Evolutionary conservation across 106 monocot species (phyloP).

Genomic region (Agapanthus africanus): DNA sequence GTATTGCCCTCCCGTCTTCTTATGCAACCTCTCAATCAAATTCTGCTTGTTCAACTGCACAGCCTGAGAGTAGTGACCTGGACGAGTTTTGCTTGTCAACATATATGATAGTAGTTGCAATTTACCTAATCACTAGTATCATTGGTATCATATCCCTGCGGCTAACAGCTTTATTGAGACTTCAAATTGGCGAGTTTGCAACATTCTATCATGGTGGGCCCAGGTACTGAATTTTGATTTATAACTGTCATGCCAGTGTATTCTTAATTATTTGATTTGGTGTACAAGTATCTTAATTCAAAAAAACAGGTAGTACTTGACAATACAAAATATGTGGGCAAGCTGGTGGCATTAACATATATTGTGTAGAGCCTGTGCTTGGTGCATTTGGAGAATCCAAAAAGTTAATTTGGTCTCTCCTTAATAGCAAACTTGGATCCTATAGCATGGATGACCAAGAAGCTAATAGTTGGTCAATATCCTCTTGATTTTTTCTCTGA

Average conservation of each 20-base stretch:
- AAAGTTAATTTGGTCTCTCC: too few relatives aligned
- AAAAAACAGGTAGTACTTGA: background rate
- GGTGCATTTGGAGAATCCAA: too few relatives aligned
- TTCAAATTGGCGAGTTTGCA: slow-evolving; percentile 47
- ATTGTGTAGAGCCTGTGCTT: background rate
- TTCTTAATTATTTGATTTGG: background rate
- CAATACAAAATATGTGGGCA: background rate
- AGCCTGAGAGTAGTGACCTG: slow-evolving; percentile 18
- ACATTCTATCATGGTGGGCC: slow-evolving; percentile 54
- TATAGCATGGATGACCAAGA: background rate
- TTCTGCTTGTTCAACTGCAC: slow-evolving; percentile 30
- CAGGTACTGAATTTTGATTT: slow-evolving; percentile 30
- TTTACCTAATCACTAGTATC: slow-evolving; percentile 43
- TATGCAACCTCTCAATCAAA: slow-evolving; percentile 43
- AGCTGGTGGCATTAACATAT: background rate
- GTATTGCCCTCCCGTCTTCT: slow-evolving; percentile 40
- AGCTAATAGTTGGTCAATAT: too few relatives aligned
- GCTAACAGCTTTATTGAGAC: slow-evolving; percentile 51
- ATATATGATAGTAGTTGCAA: slow-evolving; percentile 48
- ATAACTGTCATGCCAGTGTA: background rate
- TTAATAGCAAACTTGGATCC: background rate
- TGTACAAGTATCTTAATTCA: background rate
- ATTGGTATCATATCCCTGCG: slow-evolving; percentile 52
- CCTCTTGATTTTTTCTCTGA: too few relatives aligned
- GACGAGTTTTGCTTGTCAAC: slow-evolving; percentile 43